Evolutionary conservation across 2,329 filamentous ascomycete species (phyloP).

Genomic region (Sphaerulina musiva): DNA sequence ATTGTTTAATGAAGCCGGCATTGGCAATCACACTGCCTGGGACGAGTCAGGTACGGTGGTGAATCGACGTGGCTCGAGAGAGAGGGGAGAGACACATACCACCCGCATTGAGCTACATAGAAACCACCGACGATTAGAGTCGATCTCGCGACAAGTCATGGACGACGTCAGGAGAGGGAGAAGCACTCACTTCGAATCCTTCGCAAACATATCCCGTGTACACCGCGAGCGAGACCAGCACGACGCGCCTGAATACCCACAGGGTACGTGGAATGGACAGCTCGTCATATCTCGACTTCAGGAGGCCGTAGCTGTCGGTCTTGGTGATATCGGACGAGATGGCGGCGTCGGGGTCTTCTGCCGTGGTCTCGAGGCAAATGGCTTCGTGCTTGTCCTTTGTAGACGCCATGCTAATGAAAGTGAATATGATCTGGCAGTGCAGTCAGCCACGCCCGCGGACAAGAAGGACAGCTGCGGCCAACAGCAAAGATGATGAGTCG

Average conservation of each 20-base stretch:
- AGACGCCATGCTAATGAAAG: not conserved
- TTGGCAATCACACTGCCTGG: constrained; percentile 5
- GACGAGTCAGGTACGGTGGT: not conserved
- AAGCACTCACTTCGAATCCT: constrained; percentile 1
- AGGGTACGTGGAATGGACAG: constrained; percentile 3
- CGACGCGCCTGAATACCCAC: constrained; percentile 3
- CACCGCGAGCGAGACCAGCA: constrained; percentile 3
- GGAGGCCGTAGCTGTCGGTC: not conserved
- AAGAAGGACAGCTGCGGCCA: not conserved
- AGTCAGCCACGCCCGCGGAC: no score
- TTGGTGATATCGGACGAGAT: not conserved
- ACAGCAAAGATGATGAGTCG: not conserved
- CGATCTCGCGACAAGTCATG: no score
- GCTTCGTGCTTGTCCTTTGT: not conserved
- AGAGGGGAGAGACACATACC: no score
- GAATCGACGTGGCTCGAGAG: not conserved
- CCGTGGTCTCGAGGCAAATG: not conserved
- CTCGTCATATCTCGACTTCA: constrained; percentile 11
- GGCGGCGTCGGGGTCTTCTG: not conserved
- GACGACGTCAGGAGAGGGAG: no score
- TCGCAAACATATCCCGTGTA: constrained; percentile 7
- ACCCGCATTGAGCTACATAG: not conserved
- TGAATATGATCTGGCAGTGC: not conserved
- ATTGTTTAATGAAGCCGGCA: constrained; percentile 6
- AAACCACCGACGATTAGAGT: no score